These are phyloP conservation scores for Trifolium repens DNA, from an alignment of 306 rosid genomes.

Conservation along the genomic window DNA sequence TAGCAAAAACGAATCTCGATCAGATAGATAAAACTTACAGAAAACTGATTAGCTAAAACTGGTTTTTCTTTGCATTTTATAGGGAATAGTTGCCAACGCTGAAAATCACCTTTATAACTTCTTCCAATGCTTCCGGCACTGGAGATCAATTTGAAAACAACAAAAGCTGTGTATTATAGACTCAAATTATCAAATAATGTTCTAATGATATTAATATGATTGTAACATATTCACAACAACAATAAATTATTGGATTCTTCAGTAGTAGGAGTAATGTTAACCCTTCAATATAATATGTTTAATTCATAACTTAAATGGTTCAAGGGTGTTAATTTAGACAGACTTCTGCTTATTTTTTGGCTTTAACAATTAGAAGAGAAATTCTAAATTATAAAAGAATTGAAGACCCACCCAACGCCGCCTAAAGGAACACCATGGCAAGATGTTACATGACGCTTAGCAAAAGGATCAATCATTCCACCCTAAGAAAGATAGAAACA, in stretches of 20 bases:
- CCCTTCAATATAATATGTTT: too few species aligned
- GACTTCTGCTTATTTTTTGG: too few species aligned
- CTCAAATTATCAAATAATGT: constrained; percentile 17
- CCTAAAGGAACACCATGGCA: constrained; percentile 87
- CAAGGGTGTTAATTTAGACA: too few species aligned
- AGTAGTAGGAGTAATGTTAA: too few species aligned
- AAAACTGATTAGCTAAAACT: constrained; percentile 89
- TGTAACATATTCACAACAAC: too few species aligned
- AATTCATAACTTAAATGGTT: too few species aligned
- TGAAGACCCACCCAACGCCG: constrained; percentile 78
- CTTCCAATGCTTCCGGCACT: constrained; percentile 96
- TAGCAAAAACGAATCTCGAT: constrained; percentile 34
- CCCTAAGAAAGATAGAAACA: constrained; percentile 50
- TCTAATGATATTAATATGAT: neutral
- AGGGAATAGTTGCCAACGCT: constrained; percentile 93
- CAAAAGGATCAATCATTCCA: constrained; percentile 67
- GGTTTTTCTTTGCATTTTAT: constrained; percentile 77
- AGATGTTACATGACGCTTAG: constrained; percentile 60
- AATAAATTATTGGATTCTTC: too few species aligned
- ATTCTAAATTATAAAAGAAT: too few species aligned
- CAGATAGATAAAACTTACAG: constrained; percentile 59
- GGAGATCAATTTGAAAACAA: constrained; percentile 40
- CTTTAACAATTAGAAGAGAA: too few species aligned
- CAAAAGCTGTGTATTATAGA: neutral
- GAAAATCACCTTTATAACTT: constrained; percentile 85